phyloP scores from a whole-genome alignment of 2,329 filamentous ascomycete species.

The Monosporascus sp. region DNA sequence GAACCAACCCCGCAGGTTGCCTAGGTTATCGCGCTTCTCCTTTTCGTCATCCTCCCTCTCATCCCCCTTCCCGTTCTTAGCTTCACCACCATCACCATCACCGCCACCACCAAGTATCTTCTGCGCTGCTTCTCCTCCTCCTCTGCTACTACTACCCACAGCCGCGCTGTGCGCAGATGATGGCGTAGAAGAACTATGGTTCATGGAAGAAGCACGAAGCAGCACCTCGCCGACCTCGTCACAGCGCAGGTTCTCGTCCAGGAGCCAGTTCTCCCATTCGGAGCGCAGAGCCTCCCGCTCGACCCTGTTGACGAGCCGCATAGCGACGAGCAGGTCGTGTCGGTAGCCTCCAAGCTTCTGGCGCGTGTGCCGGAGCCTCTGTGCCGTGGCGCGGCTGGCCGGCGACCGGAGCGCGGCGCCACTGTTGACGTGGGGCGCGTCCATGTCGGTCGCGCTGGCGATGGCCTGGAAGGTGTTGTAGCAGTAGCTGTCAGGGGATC shows the following conservation, averaged over 20 bases:
- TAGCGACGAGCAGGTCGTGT: slow-evolving; percentile 84
- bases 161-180: slow-evolving; percentile 2
- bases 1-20: slow-evolving; percentile 42
- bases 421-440: slow-evolving; percentile 49
- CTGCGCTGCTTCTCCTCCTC: slow-evolving; percentile 19
- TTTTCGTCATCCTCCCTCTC: slow-evolving; percentile 8
- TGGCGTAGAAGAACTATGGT: slow-evolving; percentile 27
- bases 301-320: slow-evolving; percentile 83
- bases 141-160: slow-evolving; percentile 5
- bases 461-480: slow-evolving; percentile 59
- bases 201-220: slow-evolving; percentile 24
- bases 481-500: slow-evolving; percentile 45
- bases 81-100: slow-evolving; percentile 12
- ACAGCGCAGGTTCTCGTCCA: slow-evolving; percentile 73
- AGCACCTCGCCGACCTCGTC: slow-evolving; percentile 51
- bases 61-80: slow-evolving; percentile 10
- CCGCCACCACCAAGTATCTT: slow-evolving; percentile 24
- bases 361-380: slow-evolving; percentile 70
- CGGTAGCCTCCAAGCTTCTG: slow-evolving; percentile 78
- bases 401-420: slow-evolving; percentile 41
- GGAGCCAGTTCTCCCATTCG: slow-evolving; percentile 92
- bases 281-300: slow-evolving; percentile 80
- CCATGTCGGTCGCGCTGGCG: slow-evolving; percentile 51
- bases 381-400: slow-evolving; percentile 49
- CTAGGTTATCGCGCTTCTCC: slow-evolving; percentile 26